These are phyloP conservation scores for Lasiosphaeria hispida DNA, from an alignment of 495 filamentous ascomycete genomes.

Conservation along the genomic window DNA sequence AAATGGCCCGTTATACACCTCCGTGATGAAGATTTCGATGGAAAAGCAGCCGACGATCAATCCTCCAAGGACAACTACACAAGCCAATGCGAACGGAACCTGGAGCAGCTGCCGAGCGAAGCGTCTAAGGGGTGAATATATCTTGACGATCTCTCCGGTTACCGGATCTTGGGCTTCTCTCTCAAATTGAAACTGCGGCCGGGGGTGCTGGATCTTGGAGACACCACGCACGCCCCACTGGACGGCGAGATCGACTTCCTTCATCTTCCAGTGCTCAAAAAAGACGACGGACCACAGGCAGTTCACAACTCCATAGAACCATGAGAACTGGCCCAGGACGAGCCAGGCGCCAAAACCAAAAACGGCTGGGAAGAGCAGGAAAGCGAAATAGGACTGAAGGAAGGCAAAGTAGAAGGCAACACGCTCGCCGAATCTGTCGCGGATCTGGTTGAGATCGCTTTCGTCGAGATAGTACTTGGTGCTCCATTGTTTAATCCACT, in stretches of 20 bases:
- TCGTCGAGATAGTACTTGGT: slow-evolving; percentile 73
- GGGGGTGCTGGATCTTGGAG: slow-evolving; percentile 71
- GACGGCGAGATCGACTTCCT: slow-evolving; percentile 85
- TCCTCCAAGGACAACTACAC: slow-evolving; percentile 66
- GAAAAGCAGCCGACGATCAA: slow-evolving; percentile 86
- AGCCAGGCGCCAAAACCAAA: slow-evolving; percentile 82
- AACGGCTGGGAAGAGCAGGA: slow-evolving; percentile 77
- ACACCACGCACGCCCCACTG: slow-evolving; percentile 91
- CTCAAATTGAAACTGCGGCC: slow-evolving; percentile 77
- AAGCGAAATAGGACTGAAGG: slow-evolving; percentile 85
- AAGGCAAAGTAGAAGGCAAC: slow-evolving; percentile 98
- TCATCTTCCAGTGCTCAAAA: slow-evolving; percentile 94
- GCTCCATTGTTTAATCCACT: slow-evolving; percentile 88
- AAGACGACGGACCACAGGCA: slow-evolving; percentile 87
- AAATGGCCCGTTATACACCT: slow-evolving; percentile 88
- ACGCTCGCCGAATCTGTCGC: slow-evolving; percentile 88
- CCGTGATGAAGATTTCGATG: slow-evolving; percentile 93
- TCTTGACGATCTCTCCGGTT: slow-evolving; percentile 76
- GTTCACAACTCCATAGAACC: slow-evolving; percentile 77
- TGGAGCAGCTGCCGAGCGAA: slow-evolving; percentile 78
- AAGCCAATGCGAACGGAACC: slow-evolving; percentile 80
- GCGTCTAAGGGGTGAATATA: slow-evolving; percentile 77
- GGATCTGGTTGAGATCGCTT: slow-evolving; percentile 77
- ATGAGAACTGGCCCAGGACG: slow-evolving; percentile 78
- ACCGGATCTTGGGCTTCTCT: slow-evolving; percentile 71